Evolutionary conservation across 805 yeast genomes (phyloP), one percentile per base, ranked within the genome.

Genomic region (Schizosaccharomyces pombe): DNA sequence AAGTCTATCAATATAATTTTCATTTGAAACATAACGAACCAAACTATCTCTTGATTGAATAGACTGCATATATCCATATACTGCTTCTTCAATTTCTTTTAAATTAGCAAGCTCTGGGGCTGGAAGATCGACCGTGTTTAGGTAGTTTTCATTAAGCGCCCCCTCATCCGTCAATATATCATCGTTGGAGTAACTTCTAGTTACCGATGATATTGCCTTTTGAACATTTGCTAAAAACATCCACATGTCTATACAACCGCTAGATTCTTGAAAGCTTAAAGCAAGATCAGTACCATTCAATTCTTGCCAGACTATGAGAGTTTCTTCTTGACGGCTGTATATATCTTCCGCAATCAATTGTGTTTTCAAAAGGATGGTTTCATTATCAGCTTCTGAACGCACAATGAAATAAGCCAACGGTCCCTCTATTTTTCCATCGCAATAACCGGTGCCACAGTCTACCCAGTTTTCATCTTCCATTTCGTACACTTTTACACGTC

Each of bases 231-330:
- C 70, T 73, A 59, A 75, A 77, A 62, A 82, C 89, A 47, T 52
- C 61, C 95, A 85, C 47, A 87, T 62, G 5, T 78, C 75, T 11
- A 83, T 75, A 65, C 98, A 89, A 0, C 96, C 97, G 51, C 80
- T 82, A 34, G 84, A 78, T 61, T 86, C 96, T 65, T 89, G 95
- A 65, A 89, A 89, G 51, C 93, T 82, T 26, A 89, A 70, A 1
- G 97, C 97, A 58, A 85, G 77, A 52, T 61, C 63, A 2, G 57
- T 55, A 14, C 56, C 62, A 65, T 85, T 94, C 2, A 68, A 61
- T 62, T 85, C 95, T 8, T 93, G 82, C 97, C 97, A 89, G 22
- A 89, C 95, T 8, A 89, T 85, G 52, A 89, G 70, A 0, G 96
- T 86, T 56, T 86, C 96, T 59, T 86, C 95, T 62, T 91, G 97